Base-by-base conservation (phyloP, 352 stramenopile genomes). In the Globisporangium iwayamae region DNA sequence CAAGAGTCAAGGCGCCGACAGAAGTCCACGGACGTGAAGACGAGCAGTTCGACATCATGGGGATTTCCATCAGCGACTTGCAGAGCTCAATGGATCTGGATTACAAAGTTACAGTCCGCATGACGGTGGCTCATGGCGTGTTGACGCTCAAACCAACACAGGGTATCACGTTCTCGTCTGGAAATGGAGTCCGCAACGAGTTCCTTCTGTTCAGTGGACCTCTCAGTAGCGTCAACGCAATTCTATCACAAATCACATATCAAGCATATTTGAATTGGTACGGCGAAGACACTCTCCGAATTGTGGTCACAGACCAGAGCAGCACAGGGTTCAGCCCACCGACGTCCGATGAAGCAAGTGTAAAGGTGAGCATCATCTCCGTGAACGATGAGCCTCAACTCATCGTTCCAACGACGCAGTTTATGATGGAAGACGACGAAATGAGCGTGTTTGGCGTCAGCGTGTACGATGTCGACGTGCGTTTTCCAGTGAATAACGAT, bases 181-280 rank as follows among this genome's bases (percentile, higher is more conserved):
- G 83, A 3, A 78, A 73, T 41, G 82, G 79, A 1, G 57, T 71
- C 25, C 68, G 59, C 13, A 81, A 89, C 54, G 79, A 83, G 28
- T 88, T 78, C 41, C 51, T 89, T 32, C 63, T 93, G 2, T 88
- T 91, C 60, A 91, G 79, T 38, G 85, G 83, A 1, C 55, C 71
- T 9, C 62, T 91, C 11, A 85, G 70, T 50, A 76, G 70, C n/a
- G 71, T 93, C 18, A 93, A 93, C 46, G 50, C 57, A 6, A 65
- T 85, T 51, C 57, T 93, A 43, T 66, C 75, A 18, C 65, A 41
- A 0, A 56, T 91, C 13, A 76, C 68, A 50, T 93, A 91, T 57
- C 66, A 76, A 51, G 72, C 69, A 13, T 90, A 85, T 25, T 57
- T 90, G 51, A 90, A 93, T 46, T 91, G 85, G 85, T 89, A 90